Evolutionary conservation across 2,329 filamentous ascomycete species (phyloP), one percentile per base, ranked within the genome.

Genomic region (Beauveria scarabaeidicola): DNA sequence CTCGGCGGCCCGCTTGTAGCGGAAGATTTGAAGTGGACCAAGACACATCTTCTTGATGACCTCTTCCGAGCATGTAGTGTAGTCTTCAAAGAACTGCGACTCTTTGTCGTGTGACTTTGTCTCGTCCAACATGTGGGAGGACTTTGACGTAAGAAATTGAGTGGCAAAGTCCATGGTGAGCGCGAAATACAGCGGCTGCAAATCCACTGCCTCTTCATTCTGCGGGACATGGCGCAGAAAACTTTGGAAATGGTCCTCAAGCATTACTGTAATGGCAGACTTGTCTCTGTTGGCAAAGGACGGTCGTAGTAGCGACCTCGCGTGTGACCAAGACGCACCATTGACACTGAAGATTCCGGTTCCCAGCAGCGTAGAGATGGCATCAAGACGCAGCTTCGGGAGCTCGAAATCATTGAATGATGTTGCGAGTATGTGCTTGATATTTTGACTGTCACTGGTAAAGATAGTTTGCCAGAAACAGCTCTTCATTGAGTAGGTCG

Each of bases 71-170:
- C 69, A 27, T 70, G 66, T 48, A 64, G 70, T 68, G 62, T 74
- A 74, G 38, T 73, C 70, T 2, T 70, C 64, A 47, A 77, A 76
- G 2, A 69, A 68, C 10, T 69, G 61, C 7, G 67, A 66, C 59
- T 75, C 74, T 8, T 61, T 61, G 1, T 58, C 59, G 19, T 64
- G 59, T 15, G 59, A 46, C 17, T 56, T 51, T 27, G 50, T 63
- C 40, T 51, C 55, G 59, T 52, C 62, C 43, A 68, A 56, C 25
- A 57, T 62, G 27, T 61, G 53, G 10, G 64, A 60, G 17, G 75
- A 78, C 62, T 81, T 73, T 15, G 83, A 82, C 53, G 85, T 83
- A 1, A 86, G 69, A 61, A 85, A 81, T 48, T 81, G 78, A 0
- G 81, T 85, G 0, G 81, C 78, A 62, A 85, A 81, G 36, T 67